Evolutionary conservation across 805 yeast genomes (phyloP), one percentile per base, ranked within the genome.

Genomic region (Candida arabinofermentans): DNA sequence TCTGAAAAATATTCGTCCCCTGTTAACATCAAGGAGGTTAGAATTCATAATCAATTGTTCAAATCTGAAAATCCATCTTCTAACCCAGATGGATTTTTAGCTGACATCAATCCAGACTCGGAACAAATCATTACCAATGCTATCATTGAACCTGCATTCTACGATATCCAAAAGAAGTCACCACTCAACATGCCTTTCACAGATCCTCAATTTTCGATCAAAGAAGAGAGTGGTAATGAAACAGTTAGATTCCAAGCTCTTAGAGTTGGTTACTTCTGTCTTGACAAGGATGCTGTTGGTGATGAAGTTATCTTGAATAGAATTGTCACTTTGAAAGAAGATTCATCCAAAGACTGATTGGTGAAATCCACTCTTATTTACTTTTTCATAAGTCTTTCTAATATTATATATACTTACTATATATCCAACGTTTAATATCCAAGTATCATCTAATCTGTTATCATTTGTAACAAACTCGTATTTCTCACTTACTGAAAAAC

Each of bases 231-330:
- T 26, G 75, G 79, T 3, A 77, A 80, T 35, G 95, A 90, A 63
- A 77, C 90, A n/a, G 88, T 86, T 24, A 79, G 99, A 66, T 93
- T 93, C 88, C 99, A 93, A 71, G 99, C 96, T 24, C 77, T 93
- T 65, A 81, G 99, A 69, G 91, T 87, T 35, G 99, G 99, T 24
- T 93, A 93, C 66, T 93, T 89, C 77, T 82, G 96, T 58, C 64
- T 88, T 62, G 99, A 93, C 62, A 77, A 75, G 53, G 97, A 91
- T 49, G 68, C 86, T 42, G 67, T 72, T 8, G 72, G 67, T 16
- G 82, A 77, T 23, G 72, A 69, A 44, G 67, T 90, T 49, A 74
- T 93, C 26, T 71, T 93, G 61, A 93, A 93, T 69, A 79, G 96
- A 64, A 88, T 91, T 56, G 99, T 93, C 32, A 83, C 96, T 12